Conservation (phyloP, 2,329 filamentous ascomycete species). For the Clonostachys chloroleuca region DNA sequence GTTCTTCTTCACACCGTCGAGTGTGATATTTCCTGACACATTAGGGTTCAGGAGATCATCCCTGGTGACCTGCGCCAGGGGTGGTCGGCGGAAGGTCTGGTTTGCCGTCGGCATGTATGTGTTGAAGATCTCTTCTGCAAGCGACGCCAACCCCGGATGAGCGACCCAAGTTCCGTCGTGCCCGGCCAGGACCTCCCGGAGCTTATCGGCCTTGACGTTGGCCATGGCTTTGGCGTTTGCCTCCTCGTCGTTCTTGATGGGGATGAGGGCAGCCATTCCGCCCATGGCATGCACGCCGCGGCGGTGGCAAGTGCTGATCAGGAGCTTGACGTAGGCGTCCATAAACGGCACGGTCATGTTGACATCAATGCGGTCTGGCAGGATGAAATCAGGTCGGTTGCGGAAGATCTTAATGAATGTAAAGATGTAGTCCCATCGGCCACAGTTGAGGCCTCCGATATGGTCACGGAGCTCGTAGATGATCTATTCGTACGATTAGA, state of each 20-base stretch:
- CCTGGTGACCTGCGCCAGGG: slow-evolving; percentile 72
- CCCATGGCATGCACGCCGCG: slow-evolving; percentile 89
- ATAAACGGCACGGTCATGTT: slow-evolving; percentile 95
- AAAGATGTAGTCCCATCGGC: slow-evolving; percentile 95
- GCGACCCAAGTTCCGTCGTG: slow-evolving; percentile 91
- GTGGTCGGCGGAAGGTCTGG: slow-evolving; percentile 76
- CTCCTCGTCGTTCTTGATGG: slow-evolving; percentile 80
- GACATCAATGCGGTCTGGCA: slow-evolving; percentile 78
- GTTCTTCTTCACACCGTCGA: slow-evolving; percentile 87
- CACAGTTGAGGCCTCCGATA: slow-evolving; percentile 85
- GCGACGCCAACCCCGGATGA: slow-evolving; percentile 76
- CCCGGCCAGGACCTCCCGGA: slow-evolving; percentile 80
- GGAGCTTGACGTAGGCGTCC: slow-evolving; percentile 78
- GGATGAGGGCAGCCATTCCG: slow-evolving; percentile 90
- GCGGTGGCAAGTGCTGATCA: slow-evolving; percentile 89
- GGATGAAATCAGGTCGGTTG: slow-evolving; percentile 77
- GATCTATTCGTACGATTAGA: slow-evolving; percentile 42
- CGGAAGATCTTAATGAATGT: slow-evolving; percentile 94
- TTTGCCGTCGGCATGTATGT: slow-evolving; percentile 91
- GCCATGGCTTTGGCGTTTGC: slow-evolving; percentile 88
- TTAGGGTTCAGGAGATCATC: slow-evolving; percentile 91
- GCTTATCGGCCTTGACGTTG: slow-evolving; percentile 78
- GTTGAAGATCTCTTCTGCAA: slow-evolving; percentile 85
- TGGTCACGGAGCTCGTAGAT: slow-evolving; percentile 92
- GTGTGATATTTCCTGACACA: slow-evolving; percentile 77